Evolutionary conservation across 495 filamentous ascomycete species (phyloP), one percentile per base, ranked within the genome.

Genomic region (Xylaria intraflava): DNA sequence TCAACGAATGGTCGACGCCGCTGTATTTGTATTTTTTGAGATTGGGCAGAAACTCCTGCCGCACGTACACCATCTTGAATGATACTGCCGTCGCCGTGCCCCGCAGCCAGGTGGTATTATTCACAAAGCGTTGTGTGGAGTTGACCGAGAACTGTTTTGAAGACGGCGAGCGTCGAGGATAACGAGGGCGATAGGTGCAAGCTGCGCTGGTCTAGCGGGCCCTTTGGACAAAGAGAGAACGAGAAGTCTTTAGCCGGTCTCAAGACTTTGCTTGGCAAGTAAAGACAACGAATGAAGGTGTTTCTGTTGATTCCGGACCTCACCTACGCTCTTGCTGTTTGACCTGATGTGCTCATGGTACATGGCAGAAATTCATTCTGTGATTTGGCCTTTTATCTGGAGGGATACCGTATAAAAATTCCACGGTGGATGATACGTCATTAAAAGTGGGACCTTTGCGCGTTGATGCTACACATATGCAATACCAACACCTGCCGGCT

Each of bases 11-110:
- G 72, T 98, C 93, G 60, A 96, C 85, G 36, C 81, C 82, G 17
- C 86, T 87, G 77, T 98, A 98, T 67, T 92, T 88, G 79, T 98
- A 98, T 64, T 86, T 76, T 71, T 84, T 83, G 33, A 98, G 76
- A 62, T 89, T 89, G n/a, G 83, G 84, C 53, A 98, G 83, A 67
- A 87, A 82, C 62, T 91, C 83, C 70, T 95, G 87, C 48, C 92
- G 89, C 44, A 98, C 89, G 78, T 96, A 98, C 54, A 91, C 78
- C 78, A 82, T 82, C 55, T 61, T 69, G 62, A 55, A 65, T 39
- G 40, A 42, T 36, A 51, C 39, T 45, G 52, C 27, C 45, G 52
- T 31, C 31, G 36, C 30, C 36, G 14, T 10, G 42, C 26, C 30
- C 24, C 44, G 55, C 27, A 16, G 33, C 31, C 17, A 16, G 14